Evolutionary conservation across 1,284 basidiomycete genomes (phyloP).

Genomic region (Singerocomus inundabilis): DNA sequence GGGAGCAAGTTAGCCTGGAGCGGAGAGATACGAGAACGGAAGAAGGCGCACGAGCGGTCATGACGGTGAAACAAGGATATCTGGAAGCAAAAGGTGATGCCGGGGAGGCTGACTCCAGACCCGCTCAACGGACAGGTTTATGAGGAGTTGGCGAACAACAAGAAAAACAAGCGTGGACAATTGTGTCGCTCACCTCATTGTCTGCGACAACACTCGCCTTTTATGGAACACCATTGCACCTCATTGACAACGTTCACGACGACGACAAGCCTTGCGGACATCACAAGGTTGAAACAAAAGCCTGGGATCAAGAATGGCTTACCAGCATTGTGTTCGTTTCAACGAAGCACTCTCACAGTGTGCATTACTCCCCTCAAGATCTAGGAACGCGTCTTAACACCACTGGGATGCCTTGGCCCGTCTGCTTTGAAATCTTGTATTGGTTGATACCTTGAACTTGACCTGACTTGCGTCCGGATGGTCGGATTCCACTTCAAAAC

Average conservation of each 20-base stretch:
- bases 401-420: background rate
- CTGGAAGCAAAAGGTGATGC: background rate
- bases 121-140: conserved; percentile 11
- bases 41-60: conserved; percentile 6
- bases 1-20: conserved; percentile 8
- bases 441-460: too few relatives aligned
- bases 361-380: background rate
- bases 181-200: conserved; percentile 9
- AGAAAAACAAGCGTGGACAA: too few relatives aligned
- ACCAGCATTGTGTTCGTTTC: background rate
- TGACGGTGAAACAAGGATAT: background rate
- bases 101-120: conserved; percentile 23
- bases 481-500: background rate
- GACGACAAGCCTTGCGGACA: background rate
- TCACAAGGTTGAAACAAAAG: background rate
- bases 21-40: background rate
- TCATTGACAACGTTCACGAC: too few relatives aligned
- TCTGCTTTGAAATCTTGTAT: background rate
- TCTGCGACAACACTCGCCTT: conserved; percentile 28
- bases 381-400: background rate
- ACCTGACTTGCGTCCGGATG: too few relatives aligned
- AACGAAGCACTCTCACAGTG: background rate
- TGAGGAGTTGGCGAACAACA: conserved; percentile 24
- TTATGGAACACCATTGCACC: conserved; percentile 4
- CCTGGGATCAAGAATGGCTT: background rate